A percentile compares a stretch with the other conserved stretches of the same genome.
Conservation (phyloP, 2,329 filamentous ascomycete species). For the Metarhizium album region DNA sequence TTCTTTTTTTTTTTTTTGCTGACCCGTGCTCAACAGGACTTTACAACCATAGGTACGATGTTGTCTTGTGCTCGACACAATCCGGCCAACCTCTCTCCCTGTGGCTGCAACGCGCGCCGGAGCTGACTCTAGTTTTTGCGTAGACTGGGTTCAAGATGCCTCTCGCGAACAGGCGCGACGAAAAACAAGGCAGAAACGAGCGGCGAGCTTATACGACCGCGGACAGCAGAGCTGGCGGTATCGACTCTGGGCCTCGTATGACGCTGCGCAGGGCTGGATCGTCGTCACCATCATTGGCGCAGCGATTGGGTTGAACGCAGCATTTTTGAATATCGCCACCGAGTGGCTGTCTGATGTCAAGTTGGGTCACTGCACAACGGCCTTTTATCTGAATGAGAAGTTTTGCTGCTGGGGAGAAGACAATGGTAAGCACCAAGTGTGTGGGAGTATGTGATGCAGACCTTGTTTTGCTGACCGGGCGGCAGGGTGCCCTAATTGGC, state of each 20-base stretch:
- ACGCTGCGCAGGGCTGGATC: constrained; percentile 95
- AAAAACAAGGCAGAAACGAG: constrained; percentile 61
- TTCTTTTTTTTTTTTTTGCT: no score
- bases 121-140: background rate
- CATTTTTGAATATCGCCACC: constrained; percentile 86
- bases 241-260: constrained; percentile 75
- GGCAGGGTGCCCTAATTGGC: constrained; percentile 76
- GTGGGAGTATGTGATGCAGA: background rate
- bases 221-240: constrained; percentile 67
- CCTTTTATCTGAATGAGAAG: constrained; percentile 92
- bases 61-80: constrained; percentile 7
- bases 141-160: constrained; percentile 96
- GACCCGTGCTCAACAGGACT: constrained; percentile 45
- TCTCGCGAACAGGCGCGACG: constrained; percentile 78
- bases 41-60: constrained; percentile 85
- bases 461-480: constrained; percentile 9
- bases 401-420: constrained; percentile 99
- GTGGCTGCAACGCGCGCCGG: background rate
- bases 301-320: constrained; percentile 90
- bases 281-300: constrained; percentile 87
- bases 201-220: constrained; percentile 60
- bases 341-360: constrained; percentile 97
- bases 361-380: constrained; percentile 87
- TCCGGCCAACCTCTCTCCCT: background rate
- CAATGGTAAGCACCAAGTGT: constrained; percentile 53